phyloP scores from a whole-genome alignment of 1,284 basidiomycete genomes.

The Irpex sp. region DNA sequence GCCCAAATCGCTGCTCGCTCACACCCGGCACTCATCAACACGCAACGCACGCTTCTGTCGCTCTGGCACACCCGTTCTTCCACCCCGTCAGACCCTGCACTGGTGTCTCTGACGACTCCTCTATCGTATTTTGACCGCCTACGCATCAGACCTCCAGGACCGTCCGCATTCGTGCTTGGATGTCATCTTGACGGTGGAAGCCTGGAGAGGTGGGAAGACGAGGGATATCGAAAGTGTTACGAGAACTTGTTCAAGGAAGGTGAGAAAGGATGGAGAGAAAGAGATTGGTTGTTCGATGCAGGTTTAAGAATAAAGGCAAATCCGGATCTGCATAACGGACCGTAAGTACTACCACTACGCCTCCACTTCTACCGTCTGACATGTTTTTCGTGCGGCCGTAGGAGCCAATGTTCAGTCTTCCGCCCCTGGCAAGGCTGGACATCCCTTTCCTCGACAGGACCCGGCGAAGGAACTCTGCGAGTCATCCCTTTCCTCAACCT shows the following conservation, averaged over 20 bases:
- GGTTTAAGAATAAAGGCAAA: conserved; percentile 47
- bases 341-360: conserved; percentile 30
- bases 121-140: conserved; percentile 77
- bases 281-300: conserved; percentile 48
- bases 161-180: conserved; percentile 56
- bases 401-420: conserved; percentile 70
- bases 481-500: conserved; percentile 56
- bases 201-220: conserved; percentile 80
- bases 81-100: conserved; percentile 21
- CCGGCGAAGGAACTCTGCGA: conserved; percentile 63
- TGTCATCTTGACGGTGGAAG: conserved; percentile 78
- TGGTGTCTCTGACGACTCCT: conserved; percentile 52
- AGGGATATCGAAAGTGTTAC: conserved; percentile 56
- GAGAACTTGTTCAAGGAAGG: conserved; percentile 43
- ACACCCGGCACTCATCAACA: conserved; percentile 46
- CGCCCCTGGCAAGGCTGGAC: conserved; percentile 81
- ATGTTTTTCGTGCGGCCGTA: conserved; percentile 16
- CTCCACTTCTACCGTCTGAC: not conserved
- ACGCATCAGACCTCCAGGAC: conserved; percentile 72
- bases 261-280: conserved; percentile 41
- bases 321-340: conserved; percentile 52
- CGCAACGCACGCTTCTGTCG: conserved; percentile 52
- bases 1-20: conserved; percentile 56
- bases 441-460: conserved; percentile 57
- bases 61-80: conserved; percentile 52